A percentile compares a stretch with the other conserved stretches of the same genome.
Conservation (phyloP, 1,284 basidiomycete genomes). For the Trametes sp. region DNA sequence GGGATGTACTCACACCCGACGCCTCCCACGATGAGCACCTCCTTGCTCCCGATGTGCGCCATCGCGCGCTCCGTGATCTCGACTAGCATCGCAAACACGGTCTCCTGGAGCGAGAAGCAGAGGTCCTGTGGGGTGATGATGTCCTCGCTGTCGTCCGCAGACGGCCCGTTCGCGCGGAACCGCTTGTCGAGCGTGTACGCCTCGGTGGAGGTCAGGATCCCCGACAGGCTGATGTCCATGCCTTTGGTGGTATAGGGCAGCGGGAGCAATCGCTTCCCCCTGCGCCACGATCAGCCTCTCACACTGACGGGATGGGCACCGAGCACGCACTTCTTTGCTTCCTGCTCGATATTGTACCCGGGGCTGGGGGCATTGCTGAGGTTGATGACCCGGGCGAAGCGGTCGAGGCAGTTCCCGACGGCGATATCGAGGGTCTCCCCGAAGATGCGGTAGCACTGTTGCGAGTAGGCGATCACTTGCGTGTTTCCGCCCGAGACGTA, state of each 20-base stretch:
- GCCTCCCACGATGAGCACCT: conserved; percentile 97
- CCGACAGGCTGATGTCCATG: conserved; percentile 97
- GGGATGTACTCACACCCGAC: conserved; percentile 85
- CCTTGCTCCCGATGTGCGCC: conserved; percentile 97
- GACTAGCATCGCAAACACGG: conserved; percentile 98
- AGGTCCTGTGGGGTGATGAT: conserved; percentile 93
- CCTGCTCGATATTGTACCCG: conserved; percentile 98
- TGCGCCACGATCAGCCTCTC: conserved; percentile 37
- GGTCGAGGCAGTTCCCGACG: conserved; percentile 97
- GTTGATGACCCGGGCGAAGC: conserved; percentile 96
- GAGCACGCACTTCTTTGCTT: conserved; percentile 79
- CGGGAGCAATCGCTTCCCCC: conserved; percentile 78
- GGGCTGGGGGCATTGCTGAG: conserved; percentile 96
- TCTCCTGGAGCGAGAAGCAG: conserved; percentile 98
- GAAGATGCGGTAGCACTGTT: conserved; percentile 97
- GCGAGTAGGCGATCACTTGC: conserved; percentile 98
- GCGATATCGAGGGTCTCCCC: conserved; percentile 99
- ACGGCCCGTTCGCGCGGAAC: conserved; percentile 57
- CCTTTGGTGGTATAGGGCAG: conserved; percentile 98
- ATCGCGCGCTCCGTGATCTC: conserved; percentile 99
- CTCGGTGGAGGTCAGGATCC: conserved; percentile 90
- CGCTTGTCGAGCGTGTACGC: conserved; percentile 86
- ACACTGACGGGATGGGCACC: conserved; percentile 6
- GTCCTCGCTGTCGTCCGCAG: conserved; percentile 58
- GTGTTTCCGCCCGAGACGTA: conserved; percentile 99